Percentiles rank a stretch among this genome's conserved stretches.
These are phyloP conservation scores for Fusarium keratoplasticum DNA, from an alignment of 2,329 filamentous ascomycete genomes.

Conservation along the genomic window DNA sequence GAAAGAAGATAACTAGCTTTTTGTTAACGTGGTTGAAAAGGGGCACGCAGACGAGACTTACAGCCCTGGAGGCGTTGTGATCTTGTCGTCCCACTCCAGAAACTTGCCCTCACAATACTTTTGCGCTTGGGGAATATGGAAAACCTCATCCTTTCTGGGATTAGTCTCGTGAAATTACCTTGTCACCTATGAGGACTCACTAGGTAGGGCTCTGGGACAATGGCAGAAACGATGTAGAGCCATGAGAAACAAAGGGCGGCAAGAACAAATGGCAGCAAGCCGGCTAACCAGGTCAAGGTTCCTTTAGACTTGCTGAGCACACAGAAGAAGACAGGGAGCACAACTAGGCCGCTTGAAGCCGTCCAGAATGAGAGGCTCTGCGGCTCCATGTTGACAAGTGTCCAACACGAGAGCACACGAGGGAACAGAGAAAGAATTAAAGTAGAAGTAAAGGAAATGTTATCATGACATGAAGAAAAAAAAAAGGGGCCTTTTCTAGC, in stretches of 20 bases:
- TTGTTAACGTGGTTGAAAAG: constrained; percentile 10
- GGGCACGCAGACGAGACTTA: constrained; percentile 52
- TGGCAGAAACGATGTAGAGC: constrained; percentile 40
- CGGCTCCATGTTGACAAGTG: constrained; percentile 44
- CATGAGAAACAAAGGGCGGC: constrained; percentile 34
- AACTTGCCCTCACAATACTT: constrained; percentile 83
- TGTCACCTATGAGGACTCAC: constrained; percentile 48
- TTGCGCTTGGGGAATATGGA: constrained; percentile 92
- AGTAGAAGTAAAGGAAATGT: not conserved
- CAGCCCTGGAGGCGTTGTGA: constrained; percentile 94
- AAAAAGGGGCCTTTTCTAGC: not conserved
- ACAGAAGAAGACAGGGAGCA: constrained; percentile 26
- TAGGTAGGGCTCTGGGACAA: constrained; percentile 66
- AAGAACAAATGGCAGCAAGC: constrained; percentile 33
- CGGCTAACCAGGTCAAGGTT: not conserved
- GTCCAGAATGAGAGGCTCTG: constrained; percentile 25
- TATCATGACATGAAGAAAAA: not conserved
- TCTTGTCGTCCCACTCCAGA: constrained; percentile 91
- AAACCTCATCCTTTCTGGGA: constrained; percentile 78
- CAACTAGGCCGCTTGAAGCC: constrained; percentile 19
- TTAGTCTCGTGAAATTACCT: constrained; percentile 24
- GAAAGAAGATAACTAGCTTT: constrained; percentile 60
- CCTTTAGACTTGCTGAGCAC: constrained; percentile 4
- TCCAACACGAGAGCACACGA: constrained; percentile 16
- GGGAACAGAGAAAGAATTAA: not conserved